Evolutionary conservation across 2,329 filamentous ascomycete species (phyloP).

Genomic region (Penicillium sp.): DNA sequence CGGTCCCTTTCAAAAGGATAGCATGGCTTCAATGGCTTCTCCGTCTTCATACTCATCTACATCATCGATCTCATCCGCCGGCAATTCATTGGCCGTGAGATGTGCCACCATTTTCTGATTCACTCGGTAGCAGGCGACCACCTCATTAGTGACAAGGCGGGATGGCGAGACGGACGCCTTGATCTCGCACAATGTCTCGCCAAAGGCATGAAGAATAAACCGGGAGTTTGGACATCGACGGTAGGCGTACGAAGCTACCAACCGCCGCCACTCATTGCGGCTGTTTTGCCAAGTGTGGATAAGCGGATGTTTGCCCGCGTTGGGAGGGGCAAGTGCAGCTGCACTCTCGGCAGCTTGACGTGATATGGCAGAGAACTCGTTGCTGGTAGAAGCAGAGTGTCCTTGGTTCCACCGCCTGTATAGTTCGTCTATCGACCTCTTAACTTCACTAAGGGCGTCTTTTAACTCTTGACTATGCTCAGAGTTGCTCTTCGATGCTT

Average conservation of each 20-base stretch:
- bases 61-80: slow-evolving; percentile 12
- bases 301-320: slow-evolving; percentile 32
- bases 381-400: not conserved
- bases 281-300: slow-evolving; percentile 36
- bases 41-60: slow-evolving; percentile 30
- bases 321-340: slow-evolving; percentile 31
- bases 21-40: slow-evolving; percentile 31
- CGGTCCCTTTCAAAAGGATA: slow-evolving; percentile 15
- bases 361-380: slow-evolving; percentile 24
- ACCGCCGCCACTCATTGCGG: slow-evolving; percentile 29
- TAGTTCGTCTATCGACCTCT: slow-evolving; percentile 19
- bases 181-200: slow-evolving; percentile 34
- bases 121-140: slow-evolving; percentile 32
- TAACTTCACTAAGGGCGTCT: slow-evolving; percentile 19
- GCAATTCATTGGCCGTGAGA: slow-evolving; percentile 23
- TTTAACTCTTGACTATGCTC: slow-evolving; percentile 16
- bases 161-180: slow-evolving; percentile 28
- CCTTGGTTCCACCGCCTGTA: slow-evolving; percentile 22
- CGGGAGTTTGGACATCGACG: slow-evolving; percentile 16
- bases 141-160: slow-evolving; percentile 27
- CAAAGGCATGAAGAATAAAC: slow-evolving; percentile 34
- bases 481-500: slow-evolving; percentile 22
- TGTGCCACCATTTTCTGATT: slow-evolving; percentile 32
- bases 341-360: slow-evolving; percentile 30
- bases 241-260: slow-evolving; percentile 44